Evolutionary conservation across 2,329 filamentous ascomycete genomes (phyloP), one percentile per base, ranked within the genome.

Genomic region (Stemphylium beticola): DNA sequence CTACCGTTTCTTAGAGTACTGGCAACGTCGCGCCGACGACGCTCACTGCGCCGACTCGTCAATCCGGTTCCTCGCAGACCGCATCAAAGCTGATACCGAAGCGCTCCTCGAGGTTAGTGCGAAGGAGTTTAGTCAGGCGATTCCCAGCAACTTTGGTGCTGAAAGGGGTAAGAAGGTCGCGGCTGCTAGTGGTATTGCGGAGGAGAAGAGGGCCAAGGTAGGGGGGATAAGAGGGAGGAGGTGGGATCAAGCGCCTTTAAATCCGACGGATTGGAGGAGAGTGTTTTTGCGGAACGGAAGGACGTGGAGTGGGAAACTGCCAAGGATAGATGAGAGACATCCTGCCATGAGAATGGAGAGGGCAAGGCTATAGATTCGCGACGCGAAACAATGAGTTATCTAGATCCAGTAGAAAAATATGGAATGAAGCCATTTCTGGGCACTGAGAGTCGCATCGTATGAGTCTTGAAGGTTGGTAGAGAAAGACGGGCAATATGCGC

Each of bases 51-150:
- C 53, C 15, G 55, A 55, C 4, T 56, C 55, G 2, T 60, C 57
- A 11, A 36, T 62, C 10, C 54, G 49, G 1, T 20, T 58, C 3
- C 59, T 64, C 6, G 59, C 59, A 14, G 59, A 64, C 43, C 57
- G 53, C 5, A 60, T 64, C 37, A 64, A 58, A 41, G 34, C 40
- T 0, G 59, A 64, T 17, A 60, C 53, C 2, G 59, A 64, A 33
- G 52, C 51, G n/a, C 38, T 57, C 15, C 48, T 64, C 2, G 46
- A 58, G 31, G 61, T 64, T 15, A 60, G 57, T 48, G 61, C 61
- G 12, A 64, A 58, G n/a, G 61, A 62, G 29, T 64, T 64, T 5
- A 62, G 51, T 34, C 59, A 62, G 26, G 59, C 59, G 0, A 53
- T 62, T 11, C 59, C 56, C 1, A 64, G 49, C 14, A 62, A 62